Evolutionary conservation across 352 stramenopile species (phyloP).

Genomic region (Stramenopiles sp.): DNA sequence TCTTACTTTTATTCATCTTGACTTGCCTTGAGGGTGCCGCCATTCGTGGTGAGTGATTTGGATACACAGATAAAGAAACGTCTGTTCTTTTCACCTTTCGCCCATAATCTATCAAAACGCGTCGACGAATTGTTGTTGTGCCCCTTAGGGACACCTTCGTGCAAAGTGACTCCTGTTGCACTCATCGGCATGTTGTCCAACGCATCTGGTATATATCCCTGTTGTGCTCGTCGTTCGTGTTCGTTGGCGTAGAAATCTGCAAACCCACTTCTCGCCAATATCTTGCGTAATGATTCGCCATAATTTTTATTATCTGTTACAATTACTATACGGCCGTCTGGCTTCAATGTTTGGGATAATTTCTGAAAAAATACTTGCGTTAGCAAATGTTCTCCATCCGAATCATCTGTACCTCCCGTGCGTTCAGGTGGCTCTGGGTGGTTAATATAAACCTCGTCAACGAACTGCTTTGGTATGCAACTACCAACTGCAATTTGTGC

Average conservation of each 20-base stretch:
- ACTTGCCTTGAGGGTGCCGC: too few relatives aligned
- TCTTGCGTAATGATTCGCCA: constrained; percentile 15
- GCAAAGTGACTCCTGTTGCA: background rate
- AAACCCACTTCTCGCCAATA: background rate
- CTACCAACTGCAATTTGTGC: background rate
- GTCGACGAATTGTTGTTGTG: background rate
- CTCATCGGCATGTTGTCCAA: background rate
- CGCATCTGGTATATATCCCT: background rate
- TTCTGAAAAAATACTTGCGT: constrained; percentile 11
- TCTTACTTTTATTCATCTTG: too few relatives aligned
- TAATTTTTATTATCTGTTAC: constrained; percentile 25
- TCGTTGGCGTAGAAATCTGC: background rate
- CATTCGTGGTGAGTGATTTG: too few relatives aligned
- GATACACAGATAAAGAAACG: background rate
- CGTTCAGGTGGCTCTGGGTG: constrained; percentile 21
- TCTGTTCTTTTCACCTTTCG: background rate
- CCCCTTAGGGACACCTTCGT: background rate
- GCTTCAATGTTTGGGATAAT: constrained; percentile 13
- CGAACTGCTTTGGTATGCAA: background rate
- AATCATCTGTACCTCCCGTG: constrained; percentile 14
- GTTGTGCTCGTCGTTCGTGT: background rate
- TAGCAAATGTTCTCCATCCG: constrained; percentile 18
- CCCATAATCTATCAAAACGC: background rate
- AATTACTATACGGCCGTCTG: constrained; percentile 16
- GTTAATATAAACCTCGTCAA: constrained; percentile 19